Conservation (phyloP, 768 basidiomycete species). For the Termitomyces bulborhizus region DNA sequence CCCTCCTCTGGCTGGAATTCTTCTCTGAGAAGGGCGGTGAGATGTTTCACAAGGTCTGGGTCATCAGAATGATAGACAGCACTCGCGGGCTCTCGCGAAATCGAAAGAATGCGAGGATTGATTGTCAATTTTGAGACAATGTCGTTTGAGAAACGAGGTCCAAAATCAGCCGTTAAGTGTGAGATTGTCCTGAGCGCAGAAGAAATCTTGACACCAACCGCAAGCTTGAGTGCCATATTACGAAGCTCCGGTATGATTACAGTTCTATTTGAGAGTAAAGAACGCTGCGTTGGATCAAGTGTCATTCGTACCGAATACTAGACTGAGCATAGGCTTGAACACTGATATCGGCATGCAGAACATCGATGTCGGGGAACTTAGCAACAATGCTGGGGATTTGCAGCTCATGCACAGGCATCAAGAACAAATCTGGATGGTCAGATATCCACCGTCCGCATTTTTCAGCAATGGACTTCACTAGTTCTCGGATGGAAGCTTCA, state of each 20-base stretch:
- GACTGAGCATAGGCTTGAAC: slow-evolving; percentile 42
- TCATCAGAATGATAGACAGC: slow-evolving; percentile 36
- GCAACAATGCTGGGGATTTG: slow-evolving; percentile 38
- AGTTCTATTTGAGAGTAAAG: slow-evolving; percentile 26
- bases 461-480: slow-evolving; percentile 28
- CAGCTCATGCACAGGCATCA: slow-evolving; percentile 50
- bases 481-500: slow-evolving; percentile 23
- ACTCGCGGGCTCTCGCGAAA: slow-evolving; percentile 46
- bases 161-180: slow-evolving; percentile 51
- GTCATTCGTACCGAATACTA: slow-evolving; percentile 40
- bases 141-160: slow-evolving; percentile 47
- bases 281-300: neutral
- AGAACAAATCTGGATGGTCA: slow-evolving; percentile 22
- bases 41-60: slow-evolving; percentile 45
- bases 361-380: slow-evolving; percentile 36
- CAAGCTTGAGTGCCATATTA: slow-evolving; percentile 41
- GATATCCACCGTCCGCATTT: slow-evolving; percentile 21
- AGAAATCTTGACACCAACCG: slow-evolving; percentile 52
- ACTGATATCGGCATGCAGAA: slow-evolving; percentile 34
- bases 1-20: slow-evolving; percentile 31
- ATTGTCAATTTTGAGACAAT: slow-evolving; percentile 43
- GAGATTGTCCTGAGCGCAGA: slow-evolving; percentile 54
- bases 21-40: slow-evolving; percentile 43
- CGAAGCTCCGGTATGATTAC: slow-evolving; percentile 39
- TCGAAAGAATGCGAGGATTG: slow-evolving; percentile 32